A percentile compares a stretch with the other conserved stretches of the same genome.
Conservation (phyloP, 208 protist species). For the Leishmania gerbilli region DNA sequence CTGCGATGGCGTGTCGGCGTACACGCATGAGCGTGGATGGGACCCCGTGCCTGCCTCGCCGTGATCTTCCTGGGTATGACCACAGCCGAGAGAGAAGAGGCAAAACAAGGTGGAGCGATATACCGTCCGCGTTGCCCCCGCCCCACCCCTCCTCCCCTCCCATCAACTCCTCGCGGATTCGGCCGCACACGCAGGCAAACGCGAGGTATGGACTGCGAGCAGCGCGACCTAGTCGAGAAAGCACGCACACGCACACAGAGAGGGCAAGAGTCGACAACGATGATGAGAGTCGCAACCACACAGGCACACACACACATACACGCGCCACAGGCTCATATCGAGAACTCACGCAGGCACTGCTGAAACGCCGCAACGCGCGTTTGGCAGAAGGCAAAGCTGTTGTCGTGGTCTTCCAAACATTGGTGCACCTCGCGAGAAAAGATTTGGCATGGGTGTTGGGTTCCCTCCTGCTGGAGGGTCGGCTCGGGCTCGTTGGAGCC, state of each 20-base stretch:
- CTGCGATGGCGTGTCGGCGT: not conserved
- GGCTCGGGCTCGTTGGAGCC: constrained; percentile 67
- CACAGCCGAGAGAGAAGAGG: not conserved
- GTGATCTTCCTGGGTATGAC: not conserved
- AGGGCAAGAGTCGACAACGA: no score
- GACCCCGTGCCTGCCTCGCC: not conserved
- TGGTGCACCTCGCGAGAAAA: constrained; percentile 67
- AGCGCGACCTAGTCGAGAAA: not conserved
- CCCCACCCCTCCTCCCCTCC: not conserved
- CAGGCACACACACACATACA: no score
- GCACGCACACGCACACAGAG: not conserved
- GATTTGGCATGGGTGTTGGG: constrained; percentile 57
- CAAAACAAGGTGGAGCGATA: not conserved
- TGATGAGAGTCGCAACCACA: not conserved
- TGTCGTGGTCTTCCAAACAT: constrained; percentile 62
- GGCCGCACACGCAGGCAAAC: not conserved
- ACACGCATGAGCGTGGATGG: not conserved
- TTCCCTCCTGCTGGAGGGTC: constrained; percentile 22
- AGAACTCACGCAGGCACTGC: constrained; percentile 75
- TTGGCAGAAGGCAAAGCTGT: constrained; percentile 76
- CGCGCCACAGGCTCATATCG: not conserved
- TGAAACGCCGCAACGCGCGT: constrained; percentile 62
- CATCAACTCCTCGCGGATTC: not conserved
- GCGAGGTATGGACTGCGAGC: not conserved
- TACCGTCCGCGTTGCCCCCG: not conserved